Evolutionary conservation across 345 rosid genomes (phyloP), one percentile per base, ranked within the genome.

Genomic region (Eucalyptus tenuipes): DNA sequence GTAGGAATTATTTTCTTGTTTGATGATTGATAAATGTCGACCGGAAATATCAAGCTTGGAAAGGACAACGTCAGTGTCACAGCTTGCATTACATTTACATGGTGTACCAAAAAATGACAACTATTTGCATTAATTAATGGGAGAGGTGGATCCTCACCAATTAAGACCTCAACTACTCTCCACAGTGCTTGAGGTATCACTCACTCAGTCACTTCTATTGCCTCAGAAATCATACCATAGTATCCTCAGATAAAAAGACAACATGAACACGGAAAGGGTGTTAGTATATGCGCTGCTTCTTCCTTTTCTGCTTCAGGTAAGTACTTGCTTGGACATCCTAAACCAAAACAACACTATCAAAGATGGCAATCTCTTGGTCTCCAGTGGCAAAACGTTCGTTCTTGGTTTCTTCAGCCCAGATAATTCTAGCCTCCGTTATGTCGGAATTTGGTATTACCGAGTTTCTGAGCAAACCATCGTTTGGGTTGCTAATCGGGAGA

Each of bases 401-500:
- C 94, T 95, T n/a, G 97, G 97, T n/a, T 95, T 95, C 92, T 94
- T 95, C 90, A 94, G 93, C 88, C 88, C 92, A 1, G 92, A 92
- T 18, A 88, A 86, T 75, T 95, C 99, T 8, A 90, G 42, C n/a
- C 91, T 87, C 18, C 92, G 95, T 31, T 96, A 94, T 49, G 91
- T 97, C 18, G 99, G 98, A 47, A 96, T 95, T 42, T 96, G 99
- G 99, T 96, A 95, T 89, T 88, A 93, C 85, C 90, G 88, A 85
- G 90, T 93, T 88, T 44, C 95, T 13, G 90, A 57, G 12, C 89
- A 82, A 87, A 94, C 97, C 6, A 57, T 94, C 47, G 97, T 95
- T 14, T 97, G 98, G 98, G 97, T 97, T 47, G 98, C 99, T 33
- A 95, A 97, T 68, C 92, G 97, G 88, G 94, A 95, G 59, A 88